Conservation (phyloP, 2,329 filamentous ascomycete species). For the Ascochyta lentis region DNA sequence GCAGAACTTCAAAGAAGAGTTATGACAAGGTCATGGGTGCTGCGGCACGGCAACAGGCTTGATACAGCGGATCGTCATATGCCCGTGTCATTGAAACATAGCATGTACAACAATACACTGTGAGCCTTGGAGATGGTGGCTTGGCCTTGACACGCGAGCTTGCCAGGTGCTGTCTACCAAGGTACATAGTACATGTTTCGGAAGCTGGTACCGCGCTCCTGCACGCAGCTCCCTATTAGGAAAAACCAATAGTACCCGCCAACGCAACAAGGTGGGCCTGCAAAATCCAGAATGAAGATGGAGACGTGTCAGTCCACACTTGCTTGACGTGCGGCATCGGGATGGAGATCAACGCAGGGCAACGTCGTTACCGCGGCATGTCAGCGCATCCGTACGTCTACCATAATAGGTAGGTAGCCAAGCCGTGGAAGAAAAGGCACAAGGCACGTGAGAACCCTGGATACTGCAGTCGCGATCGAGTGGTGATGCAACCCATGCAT, state of each 20-base stretch:
- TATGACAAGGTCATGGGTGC: constrained; percentile 6
- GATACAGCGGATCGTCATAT: constrained; percentile 8
- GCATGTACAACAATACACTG: background rate
- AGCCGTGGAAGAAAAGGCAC: background rate
- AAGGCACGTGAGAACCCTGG: constrained; percentile 1
- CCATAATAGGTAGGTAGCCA: background rate
- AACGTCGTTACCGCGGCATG: constrained; percentile 4
- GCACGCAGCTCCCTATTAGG: constrained; percentile 3
- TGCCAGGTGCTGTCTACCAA: background rate
- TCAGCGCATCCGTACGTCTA: too few relatives aligned
- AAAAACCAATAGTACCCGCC: background rate
- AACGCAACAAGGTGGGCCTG: constrained; percentile 7
- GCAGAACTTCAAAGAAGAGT: background rate
- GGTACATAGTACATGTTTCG: constrained; percentile 3
- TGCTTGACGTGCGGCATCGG: constrained; percentile 16
- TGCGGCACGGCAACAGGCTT: constrained; percentile 7
- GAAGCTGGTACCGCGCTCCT: constrained; percentile 2
- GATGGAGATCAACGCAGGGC: constrained; percentile 17
- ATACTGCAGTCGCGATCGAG: background rate
- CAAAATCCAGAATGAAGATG: background rate
- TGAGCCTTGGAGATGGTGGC: background rate
- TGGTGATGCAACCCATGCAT: background rate
- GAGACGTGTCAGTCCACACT: constrained; percentile 9
- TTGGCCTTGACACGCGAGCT: constrained; percentile 1
- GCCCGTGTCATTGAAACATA: constrained; percentile 1